These are phyloP conservation scores for Eimeria brunetti DNA, from an alignment of 169 alveolate species.

Conservation along the genomic window DNA sequence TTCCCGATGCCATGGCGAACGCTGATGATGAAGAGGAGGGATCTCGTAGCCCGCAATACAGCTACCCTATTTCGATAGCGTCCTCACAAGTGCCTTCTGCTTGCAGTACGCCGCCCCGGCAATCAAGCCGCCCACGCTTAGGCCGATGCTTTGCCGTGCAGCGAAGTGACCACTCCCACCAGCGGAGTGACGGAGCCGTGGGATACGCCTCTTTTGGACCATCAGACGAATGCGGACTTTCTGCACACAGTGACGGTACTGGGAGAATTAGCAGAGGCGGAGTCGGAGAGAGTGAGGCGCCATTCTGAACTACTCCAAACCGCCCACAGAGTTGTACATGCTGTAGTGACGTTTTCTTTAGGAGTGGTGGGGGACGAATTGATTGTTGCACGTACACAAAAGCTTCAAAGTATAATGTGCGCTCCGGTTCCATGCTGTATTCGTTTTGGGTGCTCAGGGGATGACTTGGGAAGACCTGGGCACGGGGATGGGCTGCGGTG, in stretches of 20 bases:
- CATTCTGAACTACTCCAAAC: neutral
- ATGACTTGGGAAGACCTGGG: slow-evolving; percentile 19
- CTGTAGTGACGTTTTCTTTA: neutral
- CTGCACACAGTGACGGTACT: slow-evolving; percentile 23
- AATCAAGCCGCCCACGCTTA: slow-evolving; percentile 64
- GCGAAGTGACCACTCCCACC: slow-evolving; percentile 16
- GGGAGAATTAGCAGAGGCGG: slow-evolving; percentile 31
- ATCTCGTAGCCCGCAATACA: slow-evolving; percentile 36
- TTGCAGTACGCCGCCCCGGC: slow-evolving; percentile 66
- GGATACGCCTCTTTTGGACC: neutral
- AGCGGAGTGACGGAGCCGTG: slow-evolving; percentile 21
- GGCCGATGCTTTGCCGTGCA: slow-evolving; percentile 62
- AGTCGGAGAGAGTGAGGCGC: slow-evolving; percentile 11
- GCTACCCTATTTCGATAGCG: slow-evolving; percentile 57
- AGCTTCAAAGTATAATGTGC: neutral
- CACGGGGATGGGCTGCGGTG: slow-evolving; percentile 12
- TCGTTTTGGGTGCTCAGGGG: slow-evolving; percentile 24
- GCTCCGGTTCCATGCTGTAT: neutral
- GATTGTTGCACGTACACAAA: neutral
- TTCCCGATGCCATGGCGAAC: neutral
- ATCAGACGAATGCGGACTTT: slow-evolving; percentile 41
- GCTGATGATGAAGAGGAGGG: slow-evolving; percentile 56
- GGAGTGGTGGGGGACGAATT: neutral
- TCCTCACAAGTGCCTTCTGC: slow-evolving; percentile 70
- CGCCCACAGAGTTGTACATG: neutral